Conservation (phyloP, 805 yeast species). For the Kluyveromyces starmeri region DNA sequence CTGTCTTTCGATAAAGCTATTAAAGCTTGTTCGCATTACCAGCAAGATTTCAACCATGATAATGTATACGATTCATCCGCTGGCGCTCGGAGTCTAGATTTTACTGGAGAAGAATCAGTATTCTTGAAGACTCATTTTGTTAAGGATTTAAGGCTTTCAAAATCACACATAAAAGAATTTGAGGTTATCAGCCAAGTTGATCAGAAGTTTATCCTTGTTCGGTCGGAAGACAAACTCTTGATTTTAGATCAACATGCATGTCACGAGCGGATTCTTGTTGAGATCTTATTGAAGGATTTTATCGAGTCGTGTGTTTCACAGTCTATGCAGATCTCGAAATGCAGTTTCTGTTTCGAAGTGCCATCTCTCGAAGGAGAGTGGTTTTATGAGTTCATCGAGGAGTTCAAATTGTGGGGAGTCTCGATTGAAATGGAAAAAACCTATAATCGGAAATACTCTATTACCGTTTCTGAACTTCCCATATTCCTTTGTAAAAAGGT, state of each 20-base stretch:
- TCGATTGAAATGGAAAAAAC: slow-evolving; percentile 11
- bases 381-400: slow-evolving; percentile 22
- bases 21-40: slow-evolving; percentile 1
- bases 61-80: not conserved
- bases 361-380: slow-evolving; percentile 25
- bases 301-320: slow-evolving; percentile 24
- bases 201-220: slow-evolving; percentile 50
- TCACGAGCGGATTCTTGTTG: slow-evolving; percentile 66
- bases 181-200: slow-evolving; percentile 51
- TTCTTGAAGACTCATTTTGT: slow-evolving; percentile 4
- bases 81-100: not conserved
- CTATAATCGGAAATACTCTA: not conserved
- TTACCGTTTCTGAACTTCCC: slow-evolving; percentile 38
- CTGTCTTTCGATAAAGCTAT: not conserved
- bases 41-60: slow-evolving; percentile 3
- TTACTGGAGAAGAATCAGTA: slow-evolving; percentile 2
- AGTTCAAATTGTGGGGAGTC: slow-evolving; percentile 41
- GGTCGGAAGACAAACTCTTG: slow-evolving; percentile 22
- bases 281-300: slow-evolving; percentile 35
- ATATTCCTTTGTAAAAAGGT: slow-evolving; percentile 30
- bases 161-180: slow-evolving; percentile 17
- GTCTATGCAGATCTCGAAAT: slow-evolving; percentile 10
- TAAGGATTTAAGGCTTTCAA: slow-evolving; percentile 7
- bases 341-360: slow-evolving; percentile 6
- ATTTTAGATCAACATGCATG: slow-evolving; percentile 78